These are phyloP conservation scores for Cordyceps cateniannulata DNA, from an alignment of 2,329 filamentous ascomycete genomes.

Conservation along the genomic window DNA sequence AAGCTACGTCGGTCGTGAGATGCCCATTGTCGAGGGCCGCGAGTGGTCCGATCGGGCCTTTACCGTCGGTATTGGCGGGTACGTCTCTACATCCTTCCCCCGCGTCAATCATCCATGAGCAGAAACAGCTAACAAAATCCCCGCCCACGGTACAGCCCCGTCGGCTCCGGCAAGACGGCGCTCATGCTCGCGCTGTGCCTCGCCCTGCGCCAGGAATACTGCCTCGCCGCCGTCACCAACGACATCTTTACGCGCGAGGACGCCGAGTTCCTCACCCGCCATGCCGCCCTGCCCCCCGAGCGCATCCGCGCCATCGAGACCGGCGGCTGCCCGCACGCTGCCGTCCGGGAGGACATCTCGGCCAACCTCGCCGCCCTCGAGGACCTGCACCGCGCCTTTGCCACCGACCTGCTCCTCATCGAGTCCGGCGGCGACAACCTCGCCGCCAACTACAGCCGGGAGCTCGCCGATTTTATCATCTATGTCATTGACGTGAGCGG, in stretches of 20 bases:
- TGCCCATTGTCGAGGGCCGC: conserved; percentile 85
- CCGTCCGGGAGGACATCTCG: conserved; percentile 93
- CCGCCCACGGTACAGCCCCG: conserved; percentile 65
- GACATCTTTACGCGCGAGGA: conserved; percentile 99
- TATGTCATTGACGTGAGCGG: conserved; percentile 98
- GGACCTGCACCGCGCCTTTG: conserved; percentile 74
- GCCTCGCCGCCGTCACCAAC: conserved; percentile 93
- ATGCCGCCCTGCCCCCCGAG: conserved; percentile 72
- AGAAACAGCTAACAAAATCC: background rate
- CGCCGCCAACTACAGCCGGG: conserved; percentile 90
- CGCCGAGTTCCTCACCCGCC: conserved; percentile 88
- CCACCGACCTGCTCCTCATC: conserved; percentile 79
- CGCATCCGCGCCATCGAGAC: conserved; percentile 97
- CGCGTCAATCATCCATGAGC: too few relatives aligned
- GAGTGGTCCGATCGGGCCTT: conserved; percentile 87
- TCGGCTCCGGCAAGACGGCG: conserved; percentile 95
- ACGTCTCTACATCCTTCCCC: conserved; percentile 27
- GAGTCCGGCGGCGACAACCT: conserved; percentile 95
- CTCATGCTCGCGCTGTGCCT: conserved; percentile 92
- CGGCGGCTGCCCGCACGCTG: conserved; percentile 92
- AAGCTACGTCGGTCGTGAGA: conserved; percentile 81
- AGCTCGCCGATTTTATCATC: conserved; percentile 95
- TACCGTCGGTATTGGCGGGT: conserved; percentile 97
- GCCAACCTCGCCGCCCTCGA: conserved; percentile 90
- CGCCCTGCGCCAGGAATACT: conserved; percentile 72